These are phyloP conservation scores for Kazachstania sp. DNA, from an alignment of 1,139 yeast genomes.

Conservation along the genomic window DNA sequence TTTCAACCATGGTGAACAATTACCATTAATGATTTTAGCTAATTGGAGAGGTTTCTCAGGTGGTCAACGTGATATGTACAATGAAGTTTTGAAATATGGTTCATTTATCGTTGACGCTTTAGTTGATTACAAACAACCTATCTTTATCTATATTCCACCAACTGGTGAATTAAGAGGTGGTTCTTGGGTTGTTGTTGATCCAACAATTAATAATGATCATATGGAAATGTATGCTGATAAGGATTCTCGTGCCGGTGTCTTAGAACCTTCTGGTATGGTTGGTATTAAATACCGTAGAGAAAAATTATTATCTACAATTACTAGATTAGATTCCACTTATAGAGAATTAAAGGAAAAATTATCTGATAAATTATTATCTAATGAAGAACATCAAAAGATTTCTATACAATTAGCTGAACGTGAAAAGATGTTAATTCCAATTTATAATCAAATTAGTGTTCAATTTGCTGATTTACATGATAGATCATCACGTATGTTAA, in stretches of 20 bases:
- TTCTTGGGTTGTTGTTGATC: slow-evolving; percentile 99
- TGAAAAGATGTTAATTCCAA: slow-evolving; percentile 73
- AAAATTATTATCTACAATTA: slow-evolving; percentile 81
- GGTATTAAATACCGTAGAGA: slow-evolving; percentile 96
- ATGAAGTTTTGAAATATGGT: slow-evolving; percentile 94
- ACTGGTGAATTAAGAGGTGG: slow-evolving; percentile 99
- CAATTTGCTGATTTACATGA: slow-evolving; percentile 98
- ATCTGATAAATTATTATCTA: slow-evolving; percentile 41
- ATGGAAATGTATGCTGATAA: slow-evolving; percentile 99
- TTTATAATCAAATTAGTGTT: slow-evolving; percentile 84
- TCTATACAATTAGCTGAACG: slow-evolving; percentile 65
- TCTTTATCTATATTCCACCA: slow-evolving; percentile 94
- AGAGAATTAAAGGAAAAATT: slow-evolving; percentile 56
- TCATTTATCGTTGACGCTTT: slow-evolving; percentile 94
- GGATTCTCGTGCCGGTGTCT: slow-evolving; percentile 95
- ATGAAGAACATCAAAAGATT: slow-evolving; percentile 59
- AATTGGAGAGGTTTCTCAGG: slow-evolving; percentile 99
- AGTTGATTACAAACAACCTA: slow-evolving; percentile 93
- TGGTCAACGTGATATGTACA: slow-evolving; percentile 99
- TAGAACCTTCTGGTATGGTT: slow-evolving; percentile 99
- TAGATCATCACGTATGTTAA: slow-evolving; percentile 94
- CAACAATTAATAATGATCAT: slow-evolving; percentile 91
- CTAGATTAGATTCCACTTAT: slow-evolving; percentile 73
- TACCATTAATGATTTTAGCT: slow-evolving; percentile 94
- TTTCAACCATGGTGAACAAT: slow-evolving; percentile 94